These are phyloP conservation scores for Saturnispora mendoncae DNA, from an alignment of 805 yeast genomes.

Conservation along the genomic window DNA sequence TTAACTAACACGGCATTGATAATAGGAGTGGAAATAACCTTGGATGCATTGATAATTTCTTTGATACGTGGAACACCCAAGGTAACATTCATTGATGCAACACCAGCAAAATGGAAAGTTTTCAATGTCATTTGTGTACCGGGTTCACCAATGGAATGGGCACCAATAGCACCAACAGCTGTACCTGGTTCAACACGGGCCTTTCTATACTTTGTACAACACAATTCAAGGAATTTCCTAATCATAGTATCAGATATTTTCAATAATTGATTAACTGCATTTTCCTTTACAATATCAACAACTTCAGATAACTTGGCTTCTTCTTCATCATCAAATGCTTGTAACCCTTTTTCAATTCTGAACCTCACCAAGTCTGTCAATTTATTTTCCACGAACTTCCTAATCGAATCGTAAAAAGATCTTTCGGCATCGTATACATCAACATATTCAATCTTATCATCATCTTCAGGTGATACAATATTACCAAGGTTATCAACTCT, in stretches of 20 bases:
- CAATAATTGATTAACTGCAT: slow-evolving; percentile 52
- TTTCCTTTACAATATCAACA: slow-evolving; percentile 24
- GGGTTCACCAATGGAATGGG: slow-evolving; percentile 98
- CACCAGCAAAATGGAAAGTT: slow-evolving; percentile 89
- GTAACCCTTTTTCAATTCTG: slow-evolving; percentile 45
- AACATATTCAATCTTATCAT: slow-evolving; percentile 49
- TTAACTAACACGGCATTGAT: slow-evolving; percentile 91
- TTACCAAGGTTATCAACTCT: slow-evolving; percentile 71
- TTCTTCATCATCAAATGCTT: slow-evolving; percentile 32
- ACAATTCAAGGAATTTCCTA: slow-evolving; percentile 58
- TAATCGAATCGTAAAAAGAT: slow-evolving; percentile 67
- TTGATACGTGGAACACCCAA: slow-evolving; percentile 99
- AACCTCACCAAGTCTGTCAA: slow-evolving; percentile 47
- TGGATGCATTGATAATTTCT: slow-evolving; percentile 96
- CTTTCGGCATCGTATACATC: slow-evolving; percentile 87
- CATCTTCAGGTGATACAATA: slow-evolving; percentile 35
- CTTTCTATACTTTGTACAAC: slow-evolving; percentile 71
- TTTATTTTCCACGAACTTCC: slow-evolving; percentile 51
- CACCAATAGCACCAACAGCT: slow-evolving; percentile 99
- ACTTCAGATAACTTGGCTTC: slow-evolving; percentile 21
- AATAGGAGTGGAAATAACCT: slow-evolving; percentile 90
- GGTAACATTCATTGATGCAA: slow-evolving; percentile 97
- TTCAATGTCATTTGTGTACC: slow-evolving; percentile 97
- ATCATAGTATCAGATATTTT: slow-evolving; percentile 59
- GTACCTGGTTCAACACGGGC: slow-evolving; percentile 98